Evolutionary conservation across 768 basidiomycete species (phyloP).

Genomic region (Hericium rajendrae): DNA sequence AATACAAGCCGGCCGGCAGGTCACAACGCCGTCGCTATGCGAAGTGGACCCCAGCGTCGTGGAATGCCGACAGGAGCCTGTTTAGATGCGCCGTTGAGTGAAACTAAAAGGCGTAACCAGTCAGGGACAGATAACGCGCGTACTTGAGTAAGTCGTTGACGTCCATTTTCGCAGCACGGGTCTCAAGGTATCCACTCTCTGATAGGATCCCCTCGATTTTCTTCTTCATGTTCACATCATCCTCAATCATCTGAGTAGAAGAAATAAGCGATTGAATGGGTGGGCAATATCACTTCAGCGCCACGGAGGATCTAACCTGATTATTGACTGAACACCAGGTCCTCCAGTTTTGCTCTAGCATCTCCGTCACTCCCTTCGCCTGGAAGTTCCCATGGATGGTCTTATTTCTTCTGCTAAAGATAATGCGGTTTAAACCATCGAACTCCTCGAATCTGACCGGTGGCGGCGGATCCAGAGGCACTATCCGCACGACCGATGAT

Average conservation of each 20-base stretch:
- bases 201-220: conserved; percentile 11
- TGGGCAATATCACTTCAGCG: neutral
- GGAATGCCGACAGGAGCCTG: conserved; percentile 11
- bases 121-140: neutral
- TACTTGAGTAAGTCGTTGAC: conserved; percentile 13
- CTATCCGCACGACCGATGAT: conserved; percentile 83
- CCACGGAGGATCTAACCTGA: conserved; percentile 37
- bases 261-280: neutral
- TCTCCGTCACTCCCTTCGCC: conserved; percentile 90
- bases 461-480: conserved; percentile 90
- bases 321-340: conserved; percentile 84
- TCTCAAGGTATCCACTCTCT: conserved; percentile 10
- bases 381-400: conserved; percentile 81
- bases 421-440: conserved; percentile 85
- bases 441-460: conserved; percentile 96
- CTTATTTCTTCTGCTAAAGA: conserved; percentile 88
- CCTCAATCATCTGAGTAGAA: conserved; percentile 6
- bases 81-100: neutral
- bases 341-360: conserved; percentile 88
- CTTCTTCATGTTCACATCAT: conserved; percentile 7
- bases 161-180: conserved; percentile 15
- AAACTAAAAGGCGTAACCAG: neutral
- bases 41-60: conserved; percentile 12
- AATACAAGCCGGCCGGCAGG: no score
- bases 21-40: neutral